Evolutionary conservation across 495 filamentous ascomycete species (phyloP), one percentile per base, ranked within the genome.

Genomic region (Hypoxylon rickii): DNA sequence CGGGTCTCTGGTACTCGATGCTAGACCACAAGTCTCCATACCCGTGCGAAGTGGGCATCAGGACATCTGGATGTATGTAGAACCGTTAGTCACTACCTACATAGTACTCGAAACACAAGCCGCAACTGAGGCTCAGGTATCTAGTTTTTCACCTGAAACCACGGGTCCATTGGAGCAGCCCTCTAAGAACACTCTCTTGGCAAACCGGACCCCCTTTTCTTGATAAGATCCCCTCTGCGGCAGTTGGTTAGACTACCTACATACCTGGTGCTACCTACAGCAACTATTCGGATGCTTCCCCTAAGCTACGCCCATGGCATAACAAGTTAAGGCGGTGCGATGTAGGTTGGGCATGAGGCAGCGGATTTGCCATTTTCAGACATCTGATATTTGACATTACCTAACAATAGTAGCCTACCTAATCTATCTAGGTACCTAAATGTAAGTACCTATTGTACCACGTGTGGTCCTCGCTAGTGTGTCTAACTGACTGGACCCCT

Each of bases 71-170:
- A 55, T 13, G 12, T 32, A 51, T 33, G 13, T 13, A n/a, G n/a
- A n/a, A n/a, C n/a, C 33, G 37, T 51, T 55, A 61, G 39, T 51
- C 45, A 61, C 44, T 46, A 44, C 37, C n/a, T n/a, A n/a, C n/a
- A n/a, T n/a, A n/a, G n/a, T n/a, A n/a, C 10, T 38, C 42, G 47
- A 61, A 53, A 51, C 41, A 32, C 51, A 55, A 61, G 41, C 58
- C 41, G 26, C 47, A 51, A 33, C 58, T 62, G 48, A 54, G 60
- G 54, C 48, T 58, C 21, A 51, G 39, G 20, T 47, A 21, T 47
- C 32, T 42, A 31, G 50, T 41, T 44, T 40, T 36, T n/a, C 55
- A 59, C 55, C 60, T 63, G 60, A 63, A 63, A 63, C 58, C 33
- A 13, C 44, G n/a, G n/a, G n/a, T n/a, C n/a, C n/a, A n/a, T n/a